phyloP scores from a whole-genome alignment of 768 basidiomycete species.

The Tulasnella sp. region DNA sequence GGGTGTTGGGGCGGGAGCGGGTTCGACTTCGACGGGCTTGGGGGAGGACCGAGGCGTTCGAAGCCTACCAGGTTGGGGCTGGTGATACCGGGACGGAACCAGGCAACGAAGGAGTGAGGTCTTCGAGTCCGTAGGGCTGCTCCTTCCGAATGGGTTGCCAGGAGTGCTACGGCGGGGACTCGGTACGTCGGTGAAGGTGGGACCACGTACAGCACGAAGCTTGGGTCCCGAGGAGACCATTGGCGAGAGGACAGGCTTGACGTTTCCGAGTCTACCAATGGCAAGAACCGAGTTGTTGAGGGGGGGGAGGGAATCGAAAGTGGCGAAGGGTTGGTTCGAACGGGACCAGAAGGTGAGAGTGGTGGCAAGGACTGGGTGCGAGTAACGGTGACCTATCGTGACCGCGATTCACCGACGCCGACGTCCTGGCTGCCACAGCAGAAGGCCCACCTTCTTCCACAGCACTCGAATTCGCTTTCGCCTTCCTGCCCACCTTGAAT shows the following conservation, averaged over 20 bases:
- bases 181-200: neutral
- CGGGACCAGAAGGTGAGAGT: conserved; percentile 23
- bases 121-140: neutral
- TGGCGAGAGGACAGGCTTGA: conserved; percentile 6
- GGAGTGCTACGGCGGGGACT: conserved; percentile 21
- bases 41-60: neutral
- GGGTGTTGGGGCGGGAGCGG: neutral
- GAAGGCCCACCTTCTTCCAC: conserved; percentile 1
- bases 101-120: conserved; percentile 25
- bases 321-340: neutral
- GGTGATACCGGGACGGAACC: conserved; percentile 17
- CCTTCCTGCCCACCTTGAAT: conserved; percentile 49
- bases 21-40: neutral
- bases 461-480: neutral
- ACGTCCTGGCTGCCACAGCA: conserved; percentile 11
- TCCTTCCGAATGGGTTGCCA: conserved; percentile 13
- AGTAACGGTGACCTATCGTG: neutral
- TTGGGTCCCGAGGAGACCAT: neutral
- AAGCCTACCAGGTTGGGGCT: neutral
- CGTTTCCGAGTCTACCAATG: neutral
- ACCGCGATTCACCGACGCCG: neutral
- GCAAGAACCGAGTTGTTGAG: neutral
- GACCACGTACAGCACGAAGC: conserved; percentile 22
- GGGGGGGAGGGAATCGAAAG: neutral
- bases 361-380: conserved; percentile 6